A percentile compares a stretch with the other conserved stretches of the same genome.
Evolutionary conservation across 345 rosid genomes (phyloP).

Genomic region (Gossypium sturtianum): DNA sequence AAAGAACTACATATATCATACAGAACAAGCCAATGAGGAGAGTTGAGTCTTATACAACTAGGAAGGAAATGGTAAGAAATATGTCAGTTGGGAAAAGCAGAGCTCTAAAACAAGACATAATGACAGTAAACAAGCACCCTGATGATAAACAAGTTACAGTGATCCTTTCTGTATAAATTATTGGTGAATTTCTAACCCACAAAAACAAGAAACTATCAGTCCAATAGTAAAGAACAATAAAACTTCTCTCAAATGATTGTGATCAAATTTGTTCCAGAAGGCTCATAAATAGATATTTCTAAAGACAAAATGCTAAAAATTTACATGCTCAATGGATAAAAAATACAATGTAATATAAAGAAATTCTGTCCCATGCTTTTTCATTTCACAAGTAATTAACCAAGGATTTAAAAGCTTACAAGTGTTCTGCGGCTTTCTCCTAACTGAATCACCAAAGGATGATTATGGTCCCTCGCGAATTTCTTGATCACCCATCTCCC

Average conservation of each 20-base stretch:
- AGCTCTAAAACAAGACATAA: neutral
- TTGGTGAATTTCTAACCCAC: neutral
- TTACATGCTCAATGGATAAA: neutral
- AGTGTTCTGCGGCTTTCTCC: constrained; percentile 39
- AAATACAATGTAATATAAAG: neutral
- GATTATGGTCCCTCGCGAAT: constrained; percentile 77
- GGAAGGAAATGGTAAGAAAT: neutral
- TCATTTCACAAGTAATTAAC: constrained; percentile 29
- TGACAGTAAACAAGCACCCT: neutral
- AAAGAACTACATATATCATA: neutral
- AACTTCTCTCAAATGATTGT: neutral
- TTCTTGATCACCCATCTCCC: constrained; percentile 83
- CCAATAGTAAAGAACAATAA: neutral
- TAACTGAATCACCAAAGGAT: constrained; percentile 45
- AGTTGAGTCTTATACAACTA: neutral
- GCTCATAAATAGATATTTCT: neutral
- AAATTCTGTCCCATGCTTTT: neutral
- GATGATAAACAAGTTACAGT: neutral
- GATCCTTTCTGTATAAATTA: neutral
- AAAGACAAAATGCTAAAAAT: neutral
- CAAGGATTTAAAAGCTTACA: constrained; percentile 64
- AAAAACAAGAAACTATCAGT: neutral
- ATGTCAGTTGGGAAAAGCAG: neutral
- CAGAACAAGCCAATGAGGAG: neutral
- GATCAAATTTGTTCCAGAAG: neutral